Evolutionary conservation across 225 moss, liverwort and hornwort genomes (phyloP), one percentile per base, ranked within the genome.

Genomic region (Lunularia cruciata): DNA sequence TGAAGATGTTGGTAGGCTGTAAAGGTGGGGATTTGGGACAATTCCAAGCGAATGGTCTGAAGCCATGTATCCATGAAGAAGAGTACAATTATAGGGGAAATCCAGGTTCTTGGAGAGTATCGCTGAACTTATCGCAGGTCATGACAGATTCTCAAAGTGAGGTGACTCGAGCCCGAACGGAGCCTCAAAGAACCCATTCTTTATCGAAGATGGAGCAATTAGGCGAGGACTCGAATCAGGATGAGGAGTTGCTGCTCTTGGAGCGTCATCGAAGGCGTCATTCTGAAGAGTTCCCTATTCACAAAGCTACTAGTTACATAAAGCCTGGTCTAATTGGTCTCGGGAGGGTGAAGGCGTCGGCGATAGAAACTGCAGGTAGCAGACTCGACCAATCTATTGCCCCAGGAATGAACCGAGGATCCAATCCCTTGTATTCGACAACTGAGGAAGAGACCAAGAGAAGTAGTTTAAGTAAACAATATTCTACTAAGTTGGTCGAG

Each of bases 1-100:
- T 90, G 68, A 79, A 74, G 31, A 72, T 89, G 63, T 86, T 92
- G 89, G 47, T 82, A 45, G 77, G 84, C 19, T 39, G 53, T 42
- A 63, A 39, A 19, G 65, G 33, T 3, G 54, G 38, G 15, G 16
- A 18, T 28, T 26, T 57, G 28, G 69, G 26, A 8, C 19, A 30
- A 31, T 26, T 26, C 8, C 56, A 69, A 14, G 49, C 35, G 7
- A 22, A 67, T 8, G 51, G 34, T 6, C 33, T 22, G 5, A 15
- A 39, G 7, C 35, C 35, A 49, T 67, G 8, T 38, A 51, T 30
- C n/a, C 32, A 51, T 22, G 67, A 53, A 35, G 52, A 12, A 26
- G 51, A 67, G n/a, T 25, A 20, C 37, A 52, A 25, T 25, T 34
- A 20, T n/a, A 31, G 49, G 34, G 52, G 49, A 14, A 67, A 23